Evolutionary conservation across 2,329 filamentous ascomycete species (phyloP), one percentile per base, ranked within the genome.

Genomic region (Ceratocystis cacaofunesta): DNA sequence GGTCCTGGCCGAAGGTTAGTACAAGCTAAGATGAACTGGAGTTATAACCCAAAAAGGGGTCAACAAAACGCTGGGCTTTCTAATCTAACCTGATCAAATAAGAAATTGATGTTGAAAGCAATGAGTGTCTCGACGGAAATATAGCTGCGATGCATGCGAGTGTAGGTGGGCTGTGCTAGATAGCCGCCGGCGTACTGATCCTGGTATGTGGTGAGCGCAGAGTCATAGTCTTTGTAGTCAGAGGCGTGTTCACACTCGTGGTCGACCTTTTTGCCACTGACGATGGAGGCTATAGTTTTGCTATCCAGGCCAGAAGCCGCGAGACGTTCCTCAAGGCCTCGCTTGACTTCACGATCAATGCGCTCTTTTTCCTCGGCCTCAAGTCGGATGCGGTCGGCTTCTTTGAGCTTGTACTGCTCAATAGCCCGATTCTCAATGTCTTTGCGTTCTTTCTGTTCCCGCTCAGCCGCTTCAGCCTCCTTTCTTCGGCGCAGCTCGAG

Each of bases 71-170:
- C 7, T 22, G 52, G 7, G n/a, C 25, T 28, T 17, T 19, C 80
- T 74, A 75, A 85, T 19, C 80, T 74, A 74, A 85, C 83, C 68
- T 74, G 67, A 68, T 87, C 84, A 62, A 79, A 72, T 64, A 84
- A 80, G 69, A 78, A 86, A 12, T 85, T 82, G 32, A 86, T 79
- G 61, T 78, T 75, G 69, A 80, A 83, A 17, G 74, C 74, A 61
- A 78, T 75, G 66, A 87, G 72, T 3, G 84, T 85, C 74, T 86
- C 84, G 64, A 86, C 77, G 0, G 83, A 85, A 25, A 87, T 74
- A 71, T 87, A 80, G 65, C 78, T 77, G 28, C 84, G 78, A 1
- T 82, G 76, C 83, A 87, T 86, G 69, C 84, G 79, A 15, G 84
- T 87, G 70, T 85, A 86, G 0, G 82, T 85, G 0, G 82, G 79